Base-by-base conservation (phyloP, 2,329 filamentous ascomycete species). In the Corniculantispora saksenae region DNA sequence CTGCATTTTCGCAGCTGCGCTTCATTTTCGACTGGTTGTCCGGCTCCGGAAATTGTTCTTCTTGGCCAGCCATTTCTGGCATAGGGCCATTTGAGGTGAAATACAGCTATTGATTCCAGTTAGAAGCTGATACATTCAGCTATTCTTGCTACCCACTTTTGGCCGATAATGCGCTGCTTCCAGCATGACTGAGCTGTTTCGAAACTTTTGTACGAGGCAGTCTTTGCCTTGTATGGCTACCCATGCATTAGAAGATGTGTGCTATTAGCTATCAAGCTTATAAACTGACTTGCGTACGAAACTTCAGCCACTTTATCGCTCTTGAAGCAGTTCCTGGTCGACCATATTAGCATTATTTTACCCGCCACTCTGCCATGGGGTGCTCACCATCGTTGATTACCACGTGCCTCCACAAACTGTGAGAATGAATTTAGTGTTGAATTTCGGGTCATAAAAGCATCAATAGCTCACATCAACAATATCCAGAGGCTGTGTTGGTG, bases 101-200 rank as follows among this genome's bases (percentile, higher is more conserved):
- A 67, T 84, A 87, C 1, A 87, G 75, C 84, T 86, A 19, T 8
- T 15, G 38, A 43, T 43, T 19, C 3, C 12, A 19, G 38, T 43
- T 13, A 43, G 38, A 15, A 4, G 5, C 12, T 43, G 9, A 13
- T 13, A 43, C 3, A 43, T 4, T 43, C 12, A 43, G 38, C 38
- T 4, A 13, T 19, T 15, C 38, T 21, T 70, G 40, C 7, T 9
- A 66, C 74, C 70, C 76, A 93, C 91, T 83, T 96, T 96, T 0
- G 95, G 95, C 1, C 93, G 89, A 72, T 93, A 97, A 61, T 90
- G 88, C 0, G 87, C 83, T 13, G 89, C 86, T 78, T 98, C 94
- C 1, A 94, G 83, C 93, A 98, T 97, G 35, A 99, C 93, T 0
- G 93, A 94, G 47, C 93, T 97, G 80, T 99, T 99, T 43, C 95